These are phyloP conservation scores for Fusarium verticillioides DNA, from an alignment of 2,329 filamentous ascomycete genomes.

Conservation along the genomic window DNA sequence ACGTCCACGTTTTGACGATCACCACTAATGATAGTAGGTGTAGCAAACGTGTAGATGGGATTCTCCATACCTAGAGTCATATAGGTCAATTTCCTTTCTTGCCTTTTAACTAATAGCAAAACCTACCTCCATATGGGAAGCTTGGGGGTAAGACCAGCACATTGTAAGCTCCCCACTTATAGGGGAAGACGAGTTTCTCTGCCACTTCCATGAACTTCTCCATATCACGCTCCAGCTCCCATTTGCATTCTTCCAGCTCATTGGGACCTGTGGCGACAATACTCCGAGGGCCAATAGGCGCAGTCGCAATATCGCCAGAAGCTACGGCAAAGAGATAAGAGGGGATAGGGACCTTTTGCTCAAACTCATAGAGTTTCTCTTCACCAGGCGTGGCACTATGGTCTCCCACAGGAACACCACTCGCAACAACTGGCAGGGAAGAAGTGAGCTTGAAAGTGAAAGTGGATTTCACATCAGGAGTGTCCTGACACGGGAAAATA, in stretches of 20 bases:
- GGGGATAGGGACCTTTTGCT: conserved; percentile 92
- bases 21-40: conserved; percentile 91
- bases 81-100: not conserved
- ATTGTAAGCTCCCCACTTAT: conserved; percentile 96
- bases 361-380: conserved; percentile 81
- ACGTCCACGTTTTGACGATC: conserved; percentile 94
- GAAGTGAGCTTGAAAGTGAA: conserved; percentile 90
- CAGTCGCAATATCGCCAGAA: conserved; percentile 83
- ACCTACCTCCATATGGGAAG: conserved; percentile 84
- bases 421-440: conserved; percentile 89
- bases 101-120: not conserved
- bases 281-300: conserved; percentile 87
- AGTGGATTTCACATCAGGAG: conserved; percentile 96
- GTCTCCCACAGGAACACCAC: conserved; percentile 72
- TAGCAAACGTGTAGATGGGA: conserved; percentile 93
- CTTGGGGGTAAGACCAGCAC: conserved; percentile 89
- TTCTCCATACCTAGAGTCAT: conserved; percentile 78
- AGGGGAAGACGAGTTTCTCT: conserved; percentile 84
- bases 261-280: conserved; percentile 89
- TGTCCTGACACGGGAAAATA: conserved; percentile 96
- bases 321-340: conserved; percentile 96
- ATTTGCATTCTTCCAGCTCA: conserved; percentile 83
- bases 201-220: conserved; percentile 91
- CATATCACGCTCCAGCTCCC: conserved; percentile 91
- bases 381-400: conserved; percentile 57